Evolutionary conservation across 768 basidiomycete species (phyloP), one percentile per base, ranked within the genome.

Genomic region (Dioszegia aurantiaca): DNA sequence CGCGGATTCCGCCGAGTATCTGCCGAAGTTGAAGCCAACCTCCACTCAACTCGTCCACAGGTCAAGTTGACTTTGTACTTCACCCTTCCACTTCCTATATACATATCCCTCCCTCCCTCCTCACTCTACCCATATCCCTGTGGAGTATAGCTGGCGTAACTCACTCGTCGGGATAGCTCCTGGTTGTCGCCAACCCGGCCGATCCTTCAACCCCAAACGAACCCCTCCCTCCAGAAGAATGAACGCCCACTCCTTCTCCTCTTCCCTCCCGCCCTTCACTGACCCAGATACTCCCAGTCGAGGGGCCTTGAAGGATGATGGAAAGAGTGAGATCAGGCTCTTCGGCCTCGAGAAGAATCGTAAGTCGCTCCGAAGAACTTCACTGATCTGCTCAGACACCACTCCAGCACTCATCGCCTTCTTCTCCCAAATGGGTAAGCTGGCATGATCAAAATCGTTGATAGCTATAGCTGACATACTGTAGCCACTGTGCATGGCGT

Each of bases 341-440:
- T 41, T 8, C 5, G 51, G 51, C 9, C 26, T 53, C 37, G 37
- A 31, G 3, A 11, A 24, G n/a, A 23, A 40, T 26, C 36, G 51
- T 53, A 27, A 40, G 51, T 36, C 9, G 24, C 26, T 6, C 14
- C 33, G 6, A 17, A 48, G 44, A 12, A 26, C 21, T 28, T 12
- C 26, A 30, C 48, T 5, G 24, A 23, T 14, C 14, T 40, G 26
- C 14, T 3, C 42, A 68, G 67, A 65, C 17, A 70, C 62, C 17
- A 39, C 63, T 3, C 55, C 58, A 26, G 47, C 52, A 24, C 56
- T 67, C 3, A 45, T 55, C 43, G 47, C 52, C 24, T 65, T 69
- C 64, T 69, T 69, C 57, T 55, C 59, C 17, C 41, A 56, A n/a
- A 57, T 51, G 14, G 49, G 64, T 66, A 17, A 60, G 61, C 51